phyloP scores from a whole-genome alignment of 768 basidiomycete species.

The Leccinum pellstonianum region DNA sequence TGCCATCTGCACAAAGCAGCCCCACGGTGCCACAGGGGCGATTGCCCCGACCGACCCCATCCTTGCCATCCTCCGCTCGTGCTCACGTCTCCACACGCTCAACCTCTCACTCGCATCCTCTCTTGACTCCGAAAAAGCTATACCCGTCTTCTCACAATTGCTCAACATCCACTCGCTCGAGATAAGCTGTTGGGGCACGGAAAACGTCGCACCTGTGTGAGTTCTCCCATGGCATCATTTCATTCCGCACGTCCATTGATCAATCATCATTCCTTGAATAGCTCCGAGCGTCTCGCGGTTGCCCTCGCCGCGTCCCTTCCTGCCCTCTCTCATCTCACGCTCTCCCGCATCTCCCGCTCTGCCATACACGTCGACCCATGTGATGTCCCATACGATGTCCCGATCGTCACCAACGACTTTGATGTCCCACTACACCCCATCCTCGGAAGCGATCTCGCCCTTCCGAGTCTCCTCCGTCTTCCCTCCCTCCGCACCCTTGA shows the following conservation, averaged over 20 bases:
- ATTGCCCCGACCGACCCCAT: constrained; percentile 45
- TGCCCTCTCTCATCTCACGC: constrained; percentile 51
- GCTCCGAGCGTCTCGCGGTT: constrained; percentile 62
- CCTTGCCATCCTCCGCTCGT: constrained; percentile 48
- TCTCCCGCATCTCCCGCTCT: constrained; percentile 67
- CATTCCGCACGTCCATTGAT: background rate
- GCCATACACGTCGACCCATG: constrained; percentile 59
- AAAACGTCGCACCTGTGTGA: constrained; percentile 38
- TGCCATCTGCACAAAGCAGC: constrained; percentile 38
- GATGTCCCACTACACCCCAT: constrained; percentile 56
- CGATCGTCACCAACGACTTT: constrained; percentile 59
- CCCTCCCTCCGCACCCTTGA: constrained; percentile 59
- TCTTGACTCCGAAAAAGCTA: constrained; percentile 14
- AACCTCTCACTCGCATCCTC: constrained; percentile 29
- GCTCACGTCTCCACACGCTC: constrained; percentile 41
- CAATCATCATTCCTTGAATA: background rate
- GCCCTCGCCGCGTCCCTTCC: constrained; percentile 62
- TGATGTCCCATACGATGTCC: constrained; percentile 41
- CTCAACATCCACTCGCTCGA: constrained; percentile 17
- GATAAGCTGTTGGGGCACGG: constrained; percentile 30
- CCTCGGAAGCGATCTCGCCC: constrained; percentile 54
- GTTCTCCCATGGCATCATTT: constrained; percentile 9
- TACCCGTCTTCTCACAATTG: constrained; percentile 26
- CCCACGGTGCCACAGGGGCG: constrained; percentile 33
- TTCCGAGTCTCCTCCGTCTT: constrained; percentile 66